Base-by-base conservation (phyloP, 305 asterid genomes). In the Caryopteris hybrid region DNA sequence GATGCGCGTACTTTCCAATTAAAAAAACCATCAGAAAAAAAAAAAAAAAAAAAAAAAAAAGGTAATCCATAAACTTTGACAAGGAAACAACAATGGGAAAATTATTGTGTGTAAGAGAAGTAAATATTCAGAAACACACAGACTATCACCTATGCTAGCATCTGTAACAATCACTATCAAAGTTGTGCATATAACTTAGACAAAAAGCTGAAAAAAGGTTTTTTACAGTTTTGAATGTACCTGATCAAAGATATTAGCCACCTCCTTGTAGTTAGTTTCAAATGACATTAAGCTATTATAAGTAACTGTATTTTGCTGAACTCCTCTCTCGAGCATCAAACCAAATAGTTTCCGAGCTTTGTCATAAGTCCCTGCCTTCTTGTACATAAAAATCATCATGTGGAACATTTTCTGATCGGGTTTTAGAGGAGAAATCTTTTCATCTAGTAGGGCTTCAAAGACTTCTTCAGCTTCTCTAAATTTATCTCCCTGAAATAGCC, bases 321-420 rank as follows among this genome's bases (percentile, higher is more conserved):
- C 68, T 64, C 91, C 93, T 69, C 82, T 83, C 78, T 82, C 91
- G 38, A 83, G 48, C 99, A 94, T 94, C 83, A 79, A 42, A 8
- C 89, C 66, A 73, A 94, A 86, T 41, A 88, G 75, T 67, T 84
- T 77, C 72, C 97, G 97, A 72, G 99, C 96, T 81, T 87, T 91
- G 20, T 83, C 92, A 69, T 84, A 86, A 55, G 71, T 74, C 57
- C 88, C 86, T 1, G 91, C 85, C 75, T 94, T 94, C 82, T 87
- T 91, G 79, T 87, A 75, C 99, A 91, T 94, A 71, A 88, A 94
- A 68, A 94, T 91, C 95, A 94, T 87, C 95, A 94, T 91, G 88
- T 94, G 97, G 81, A 87, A 94, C 99, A 94, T 88, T 79, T 87
- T 91, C 69, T 94, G 99, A 70, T 91, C 97, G 2, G 96, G 96